phyloP scores from a whole-genome alignment of 306 rosid genomes.

The Cucurbita maxima region DNA sequence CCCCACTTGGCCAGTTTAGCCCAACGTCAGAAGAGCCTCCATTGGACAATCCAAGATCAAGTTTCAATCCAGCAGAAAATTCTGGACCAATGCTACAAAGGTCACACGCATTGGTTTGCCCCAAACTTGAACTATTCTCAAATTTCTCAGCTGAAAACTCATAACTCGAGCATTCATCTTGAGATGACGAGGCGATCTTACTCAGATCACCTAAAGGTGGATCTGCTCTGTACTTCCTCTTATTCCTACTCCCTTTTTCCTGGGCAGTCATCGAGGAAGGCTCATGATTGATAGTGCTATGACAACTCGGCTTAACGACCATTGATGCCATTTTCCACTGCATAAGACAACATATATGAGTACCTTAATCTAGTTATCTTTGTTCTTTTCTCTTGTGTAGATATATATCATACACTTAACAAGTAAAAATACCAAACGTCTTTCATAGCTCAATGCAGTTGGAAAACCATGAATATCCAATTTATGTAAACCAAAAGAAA shows the following conservation, averaged over 20 bases:
- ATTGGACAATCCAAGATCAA: conserved; percentile 64
- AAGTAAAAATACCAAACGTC: conserved; percentile 3
- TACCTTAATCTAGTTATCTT: conserved; percentile 9
- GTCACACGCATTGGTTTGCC: conserved; percentile 33
- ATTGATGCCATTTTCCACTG: conserved; percentile 71
- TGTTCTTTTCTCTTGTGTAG: neutral
- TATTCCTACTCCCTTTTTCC: conserved; percentile 81
- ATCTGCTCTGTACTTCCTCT: conserved; percentile 95
- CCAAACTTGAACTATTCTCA: conserved; percentile 29
- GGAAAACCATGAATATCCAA: conserved; percentile 11
- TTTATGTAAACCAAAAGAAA: neutral
- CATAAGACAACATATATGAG: conserved; percentile 18
- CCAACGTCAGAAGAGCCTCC: conserved; percentile 29
- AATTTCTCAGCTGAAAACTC: conserved; percentile 74
- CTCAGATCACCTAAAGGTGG: conserved; percentile 48
- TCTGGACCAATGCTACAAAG: conserved; percentile 35
- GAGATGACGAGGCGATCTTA: conserved; percentile 38
- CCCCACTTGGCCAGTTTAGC: conserved; percentile 40
- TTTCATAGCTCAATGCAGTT: conserved; percentile 13
- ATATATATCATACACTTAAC: neutral
- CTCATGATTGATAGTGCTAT: conserved; percentile 29
- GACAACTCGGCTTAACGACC: conserved; percentile 32
- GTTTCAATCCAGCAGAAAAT: conserved; percentile 60
- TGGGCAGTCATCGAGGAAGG: conserved; percentile 44
- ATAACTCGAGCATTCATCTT: conserved; percentile 45